phyloP scores from a whole-genome alignment of 1,284 basidiomycete species.

The Kwoniella shivajii region DNA sequence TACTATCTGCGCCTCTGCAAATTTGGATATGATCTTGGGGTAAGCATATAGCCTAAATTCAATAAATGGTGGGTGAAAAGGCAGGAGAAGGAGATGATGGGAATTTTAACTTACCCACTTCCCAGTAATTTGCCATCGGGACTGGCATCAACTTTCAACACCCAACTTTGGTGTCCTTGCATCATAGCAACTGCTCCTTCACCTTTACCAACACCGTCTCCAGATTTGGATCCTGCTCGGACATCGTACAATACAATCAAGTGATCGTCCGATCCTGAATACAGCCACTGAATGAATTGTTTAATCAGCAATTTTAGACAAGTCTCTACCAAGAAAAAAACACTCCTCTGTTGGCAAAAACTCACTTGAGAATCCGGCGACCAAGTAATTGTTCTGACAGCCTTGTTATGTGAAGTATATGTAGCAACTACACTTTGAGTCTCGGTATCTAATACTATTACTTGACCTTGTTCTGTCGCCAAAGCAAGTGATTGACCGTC shows the following conservation, averaged over 20 bases:
- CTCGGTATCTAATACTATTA: slow-evolving; percentile 76
- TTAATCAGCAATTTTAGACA: not conserved
- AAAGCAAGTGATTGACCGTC: slow-evolving; percentile 77
- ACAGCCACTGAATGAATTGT: slow-evolving; percentile 62
- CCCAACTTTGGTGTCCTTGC: slow-evolving; percentile 83
- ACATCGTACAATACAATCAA: slow-evolving; percentile 83
- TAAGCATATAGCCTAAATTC: not conserved
- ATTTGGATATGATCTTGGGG: not conserved
- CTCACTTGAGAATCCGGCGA: slow-evolving; percentile 70
- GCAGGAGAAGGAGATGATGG: not conserved
- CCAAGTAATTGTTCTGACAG: slow-evolving; percentile 79
- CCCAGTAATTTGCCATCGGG: slow-evolving; percentile 74
- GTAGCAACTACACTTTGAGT: slow-evolving; percentile 65
- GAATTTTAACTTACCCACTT: slow-evolving; percentile 66
- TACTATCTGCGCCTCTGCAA: slow-evolving; percentile 70
- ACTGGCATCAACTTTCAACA: slow-evolving; percentile 73
- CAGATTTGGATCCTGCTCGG: slow-evolving; percentile 49
- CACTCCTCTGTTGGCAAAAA: not conserved
- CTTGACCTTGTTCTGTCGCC: slow-evolving; percentile 76
- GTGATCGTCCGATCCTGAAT: slow-evolving; percentile 85
- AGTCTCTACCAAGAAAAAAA: not conserved
- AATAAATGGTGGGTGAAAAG: not conserved
- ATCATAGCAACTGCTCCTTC: slow-evolving; percentile 77
- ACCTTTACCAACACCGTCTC: slow-evolving; percentile 57
- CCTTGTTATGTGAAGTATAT: slow-evolving; percentile 81